Base-by-base conservation (phyloP, 78 protist species). In the Pigoraptor vietnamica region DNA sequence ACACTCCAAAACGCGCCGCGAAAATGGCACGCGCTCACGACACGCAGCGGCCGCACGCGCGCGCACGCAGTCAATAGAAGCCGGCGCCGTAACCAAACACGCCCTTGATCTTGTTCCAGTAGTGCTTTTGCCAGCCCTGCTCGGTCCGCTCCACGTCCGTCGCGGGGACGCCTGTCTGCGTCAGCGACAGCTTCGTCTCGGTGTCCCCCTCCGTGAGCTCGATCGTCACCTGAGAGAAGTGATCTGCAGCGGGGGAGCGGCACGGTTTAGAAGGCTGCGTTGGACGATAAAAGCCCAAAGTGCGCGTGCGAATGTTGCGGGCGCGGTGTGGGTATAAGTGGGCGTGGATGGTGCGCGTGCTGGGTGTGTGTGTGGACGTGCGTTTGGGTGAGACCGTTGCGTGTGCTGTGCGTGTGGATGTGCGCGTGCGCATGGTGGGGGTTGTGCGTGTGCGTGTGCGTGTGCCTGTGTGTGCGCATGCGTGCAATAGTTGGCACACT, bases 41-140 rank as follows among this genome's bases (percentile, higher is more conserved):
- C n/a, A n/a, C n/a, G n/a, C n/a, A n/a, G n/a, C n/a, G n/a, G n/a
- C n/a, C n/a, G n/a, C n/a, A n/a, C n/a, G n/a, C n/a, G n/a, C n/a
- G n/a, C n/a, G n/a, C n/a, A n/a, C n/a, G n/a, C 67, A 48, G 23
- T 79, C 14, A 79, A 25, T 25, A 79, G 84, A 79, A 79, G 10
- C 34, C 84, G 34, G 84, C 84, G 84, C 88, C 88, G 33, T 35
- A 83, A 2, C 88, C 88, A 83, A 83, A 83, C 23, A 83, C 88
- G 25, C 39, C 88, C 88, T 34, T 83, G 19, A 83, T 83, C 35
- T 32, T 32, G 23, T 35, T 6, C 88, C 88, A 83, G 88, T 34
- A 83, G 25, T 35, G 35, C 35, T 1, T 6, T 19, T 83, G 23
- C 88, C 88, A 83, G 38, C 88, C 88, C 0, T 9, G 34, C 34